Conservation (phyloP, 2,329 filamentous ascomycete genomes). For the Capronia coronata region DNA sequence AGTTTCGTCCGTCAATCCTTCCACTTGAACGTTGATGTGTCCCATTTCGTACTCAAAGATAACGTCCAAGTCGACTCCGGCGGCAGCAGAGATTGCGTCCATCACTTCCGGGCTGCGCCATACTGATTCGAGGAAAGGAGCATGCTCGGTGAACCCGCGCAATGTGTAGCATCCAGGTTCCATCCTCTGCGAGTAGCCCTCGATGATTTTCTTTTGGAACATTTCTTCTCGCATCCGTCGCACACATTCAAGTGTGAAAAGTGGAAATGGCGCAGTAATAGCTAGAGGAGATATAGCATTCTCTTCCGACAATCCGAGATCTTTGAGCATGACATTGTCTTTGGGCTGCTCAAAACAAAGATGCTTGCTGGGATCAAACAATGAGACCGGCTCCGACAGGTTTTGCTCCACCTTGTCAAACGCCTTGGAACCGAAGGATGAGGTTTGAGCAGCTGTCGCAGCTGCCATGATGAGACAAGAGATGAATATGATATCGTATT, state of each 20-base stretch:
- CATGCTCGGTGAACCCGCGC: slow-evolving; percentile 32
- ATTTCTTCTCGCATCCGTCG: slow-evolving; percentile 21
- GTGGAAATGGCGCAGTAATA: slow-evolving; percentile 32
- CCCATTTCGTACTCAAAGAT: slow-evolving; percentile 29
- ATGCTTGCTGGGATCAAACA: slow-evolving; percentile 49
- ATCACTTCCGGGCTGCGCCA: slow-evolving; percentile 27
- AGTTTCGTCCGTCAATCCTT: slow-evolving; percentile 26
- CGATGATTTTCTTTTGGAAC: slow-evolving; percentile 27
- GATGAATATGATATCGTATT: too few relatives aligned
- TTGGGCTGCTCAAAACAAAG: slow-evolving; percentile 46
- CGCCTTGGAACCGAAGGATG: too few relatives aligned
- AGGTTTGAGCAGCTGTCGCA: too few relatives aligned
- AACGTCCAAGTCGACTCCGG: slow-evolving; percentile 28
- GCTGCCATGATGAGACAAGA: too few relatives aligned
- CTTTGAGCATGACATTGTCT: slow-evolving; percentile 52
- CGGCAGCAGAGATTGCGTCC: slow-evolving; percentile 23
- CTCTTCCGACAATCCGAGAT: slow-evolving; percentile 30
- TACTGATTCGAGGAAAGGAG: slow-evolving; percentile 33
- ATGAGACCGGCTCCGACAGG: background rate
- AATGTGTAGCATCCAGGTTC: slow-evolving; percentile 29
- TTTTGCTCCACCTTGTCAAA: slow-evolving; percentile 16
- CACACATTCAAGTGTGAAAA: slow-evolving; percentile 22
- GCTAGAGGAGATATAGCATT: slow-evolving; percentile 28
- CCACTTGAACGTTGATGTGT: slow-evolving; percentile 30
- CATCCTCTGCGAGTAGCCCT: slow-evolving; percentile 32